Percentiles rank a stretch among this genome's conserved stretches.
Evolutionary conservation across 176 grass and related monocot genomes (phyloP).

Genomic region (Zea luxurians): DNA sequence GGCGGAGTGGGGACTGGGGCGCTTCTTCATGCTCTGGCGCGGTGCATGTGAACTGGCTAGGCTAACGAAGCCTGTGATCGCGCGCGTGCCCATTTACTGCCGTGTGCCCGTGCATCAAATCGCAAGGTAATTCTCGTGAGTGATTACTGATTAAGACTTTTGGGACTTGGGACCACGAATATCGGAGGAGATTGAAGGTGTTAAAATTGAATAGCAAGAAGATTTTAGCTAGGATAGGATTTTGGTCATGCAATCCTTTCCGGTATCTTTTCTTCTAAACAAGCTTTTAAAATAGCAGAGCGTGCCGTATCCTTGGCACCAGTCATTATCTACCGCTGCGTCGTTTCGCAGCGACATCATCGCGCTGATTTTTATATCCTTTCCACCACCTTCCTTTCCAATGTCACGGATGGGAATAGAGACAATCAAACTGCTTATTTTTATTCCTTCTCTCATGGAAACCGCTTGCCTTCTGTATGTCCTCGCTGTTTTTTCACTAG

Average conservation of each 20-base stretch:
- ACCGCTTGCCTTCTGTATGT: not conserved
- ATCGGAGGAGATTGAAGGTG: no score
- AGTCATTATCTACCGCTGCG: slow-evolving; percentile 7
- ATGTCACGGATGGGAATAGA: slow-evolving; percentile 7
- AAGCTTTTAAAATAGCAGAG: no score
- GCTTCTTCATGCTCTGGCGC: not conserved
- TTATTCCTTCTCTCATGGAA: not conserved
- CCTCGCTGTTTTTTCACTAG: no score
- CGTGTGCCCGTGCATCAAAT: not conserved
- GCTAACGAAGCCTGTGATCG: slow-evolving; percentile 36
- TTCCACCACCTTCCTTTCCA: not conserved
- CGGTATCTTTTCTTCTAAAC: no score
- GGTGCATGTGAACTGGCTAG: slow-evolving; percentile 43
- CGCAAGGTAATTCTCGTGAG: not conserved
- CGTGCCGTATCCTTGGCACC: not conserved
- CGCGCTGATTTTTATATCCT: not conserved
- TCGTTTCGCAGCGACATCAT: slow-evolving; percentile 13
- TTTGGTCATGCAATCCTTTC: no score
- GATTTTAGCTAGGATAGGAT: no score
- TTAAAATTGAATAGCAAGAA: no score
- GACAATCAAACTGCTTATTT: not conserved
- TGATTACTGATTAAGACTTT: not conserved
- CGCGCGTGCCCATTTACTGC: slow-evolving; percentile 20
- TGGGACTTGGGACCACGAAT: no score
- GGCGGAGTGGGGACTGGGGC: not conserved